Evolutionary conservation across 371 early-diverging fungal genomes (phyloP).

Genomic region (Parasitella parasitica): DNA sequence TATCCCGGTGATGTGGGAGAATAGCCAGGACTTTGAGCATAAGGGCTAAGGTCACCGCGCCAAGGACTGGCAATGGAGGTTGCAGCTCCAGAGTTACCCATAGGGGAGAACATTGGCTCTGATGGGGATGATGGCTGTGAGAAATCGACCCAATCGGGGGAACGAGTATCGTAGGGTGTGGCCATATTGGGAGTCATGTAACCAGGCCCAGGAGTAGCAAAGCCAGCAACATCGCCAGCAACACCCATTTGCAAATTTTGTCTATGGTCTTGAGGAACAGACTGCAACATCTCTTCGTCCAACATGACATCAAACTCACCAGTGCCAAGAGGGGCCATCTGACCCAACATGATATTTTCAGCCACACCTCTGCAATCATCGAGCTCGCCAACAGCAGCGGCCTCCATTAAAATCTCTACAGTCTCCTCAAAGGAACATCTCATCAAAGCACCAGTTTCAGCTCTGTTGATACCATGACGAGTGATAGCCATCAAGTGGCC

Average conservation of each 20-base stretch:
- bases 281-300: slow-evolving; percentile 87
- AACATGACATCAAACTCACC: slow-evolving; percentile 94
- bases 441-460: slow-evolving; percentile 96
- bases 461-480: slow-evolving; percentile 98
- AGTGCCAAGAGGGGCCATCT: slow-evolving; percentile 98
- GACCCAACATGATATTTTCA: slow-evolving; percentile 99
- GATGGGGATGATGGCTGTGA: slow-evolving; percentile 59
- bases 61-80: slow-evolving; percentile 50
- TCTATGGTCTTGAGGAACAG: slow-evolving; percentile 49
- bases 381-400: slow-evolving; percentile 92
- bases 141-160: slow-evolving; percentile 60
- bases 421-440: slow-evolving; percentile 99
- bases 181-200: slow-evolving; percentile 61
- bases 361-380: slow-evolving; percentile 97
- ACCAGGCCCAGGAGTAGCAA: slow-evolving; percentile 51
- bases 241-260: slow-evolving; percentile 43
- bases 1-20: slow-evolving; percentile 86
- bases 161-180: slow-evolving; percentile 58
- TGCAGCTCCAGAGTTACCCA: slow-evolving; percentile 56
- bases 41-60: slow-evolving; percentile 52
- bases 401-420: slow-evolving; percentile 98
- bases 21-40: slow-evolving; percentile 63
- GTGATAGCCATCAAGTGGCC: slow-evolving; percentile 98
- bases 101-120: slow-evolving; percentile 68
- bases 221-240: slow-evolving; percentile 44